A percentile compares a stretch with the other conserved stretches of the same genome.
These are phyloP conservation scores for Odonthalia washingtoniensis DNA, from an alignment of 31 red algal genomes.

Conservation along the genomic window DNA sequence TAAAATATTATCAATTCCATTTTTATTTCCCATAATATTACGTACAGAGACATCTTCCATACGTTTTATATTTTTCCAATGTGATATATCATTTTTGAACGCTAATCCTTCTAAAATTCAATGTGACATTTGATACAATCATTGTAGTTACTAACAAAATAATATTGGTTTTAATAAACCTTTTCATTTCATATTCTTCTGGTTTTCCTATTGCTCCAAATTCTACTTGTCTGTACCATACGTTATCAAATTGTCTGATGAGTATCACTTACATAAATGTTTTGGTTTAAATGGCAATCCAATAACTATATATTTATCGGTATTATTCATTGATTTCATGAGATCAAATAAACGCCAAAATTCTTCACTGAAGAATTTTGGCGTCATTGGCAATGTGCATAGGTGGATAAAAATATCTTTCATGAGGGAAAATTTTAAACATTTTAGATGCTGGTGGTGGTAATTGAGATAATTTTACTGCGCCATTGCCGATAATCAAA, in stretches of 20 bases:
- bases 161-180: slow-evolving; percentile 88
- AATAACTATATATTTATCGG: slow-evolving; percentile 53
- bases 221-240: slow-evolving; percentile 71
- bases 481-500: slow-evolving; percentile 10
- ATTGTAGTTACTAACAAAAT: slow-evolving; percentile 77
- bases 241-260: slow-evolving; percentile 77
- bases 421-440: slow-evolving; percentile 39
- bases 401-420: slow-evolving; percentile 68
- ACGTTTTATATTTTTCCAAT: slow-evolving; percentile 87
- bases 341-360: slow-evolving; percentile 73
- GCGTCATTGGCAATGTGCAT: no score
- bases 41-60: slow-evolving; percentile 91
- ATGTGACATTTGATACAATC: slow-evolving; percentile 84
- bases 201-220: slow-evolving; percentile 58
- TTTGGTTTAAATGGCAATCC: slow-evolving; percentile 65
- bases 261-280: slow-evolving; percentile 46
- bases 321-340: slow-evolving; percentile 65
- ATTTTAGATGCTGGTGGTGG: slow-evolving; percentile 39
- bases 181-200: slow-evolving; percentile 82
- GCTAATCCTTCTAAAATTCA: slow-evolving; percentile 84
- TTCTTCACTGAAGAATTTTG: no score
- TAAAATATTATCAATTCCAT: slow-evolving; percentile 89
- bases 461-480: slow-evolving; percentile 41
- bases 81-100: slow-evolving; percentile 93
- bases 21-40: slow-evolving; percentile 91